Percentiles rank a stretch among this genome's conserved stretches.
Conservation (phyloP, 192 early-diverging fungal species). For the Umbelopsis sp. region DNA sequence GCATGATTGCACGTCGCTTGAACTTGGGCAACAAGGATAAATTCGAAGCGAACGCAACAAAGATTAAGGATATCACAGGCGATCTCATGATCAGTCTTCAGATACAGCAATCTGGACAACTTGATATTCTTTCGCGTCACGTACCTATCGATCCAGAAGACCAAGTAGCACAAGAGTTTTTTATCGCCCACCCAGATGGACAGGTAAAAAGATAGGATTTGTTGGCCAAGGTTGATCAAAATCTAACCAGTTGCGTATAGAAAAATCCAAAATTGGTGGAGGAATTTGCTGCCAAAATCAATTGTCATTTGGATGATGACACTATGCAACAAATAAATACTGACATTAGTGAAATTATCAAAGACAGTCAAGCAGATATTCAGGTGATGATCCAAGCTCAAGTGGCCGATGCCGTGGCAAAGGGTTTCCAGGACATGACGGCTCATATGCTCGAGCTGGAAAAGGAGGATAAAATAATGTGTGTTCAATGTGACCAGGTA, state of each 20-base stretch:
- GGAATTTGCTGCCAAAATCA: conserved; percentile 43
- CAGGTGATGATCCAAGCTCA: conserved; percentile 36
- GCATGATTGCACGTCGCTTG: conserved; percentile 48
- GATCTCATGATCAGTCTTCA: conserved; percentile 60
- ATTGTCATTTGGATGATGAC: conserved; percentile 36
- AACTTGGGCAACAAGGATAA: conserved; percentile 55
- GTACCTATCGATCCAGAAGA: conserved; percentile 48
- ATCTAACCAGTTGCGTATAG: conserved; percentile 10
- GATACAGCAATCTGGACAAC: conserved; percentile 54
- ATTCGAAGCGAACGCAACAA: conserved; percentile 39
- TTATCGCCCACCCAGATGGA: conserved; percentile 43
- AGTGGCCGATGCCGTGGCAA: conserved; percentile 34
- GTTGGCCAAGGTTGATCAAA: neutral
- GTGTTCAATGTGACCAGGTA: conserved; percentile 41
- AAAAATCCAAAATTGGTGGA: conserved; percentile 40
- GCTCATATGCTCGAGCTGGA: conserved; percentile 33
- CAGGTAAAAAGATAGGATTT: conserved; percentile 30
- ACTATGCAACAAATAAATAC: conserved; percentile 46
- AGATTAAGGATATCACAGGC: conserved; percentile 44
- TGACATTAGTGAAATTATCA: conserved; percentile 39
- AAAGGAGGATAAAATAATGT: conserved; percentile 37
- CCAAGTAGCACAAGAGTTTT: conserved; percentile 47
- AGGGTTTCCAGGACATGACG: conserved; percentile 41
- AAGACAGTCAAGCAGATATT: conserved; percentile 37
- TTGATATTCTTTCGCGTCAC: conserved; percentile 42